Conservation (phyloP, 1,139 yeast genomes). For the Blastobotrys niveus region DNA sequence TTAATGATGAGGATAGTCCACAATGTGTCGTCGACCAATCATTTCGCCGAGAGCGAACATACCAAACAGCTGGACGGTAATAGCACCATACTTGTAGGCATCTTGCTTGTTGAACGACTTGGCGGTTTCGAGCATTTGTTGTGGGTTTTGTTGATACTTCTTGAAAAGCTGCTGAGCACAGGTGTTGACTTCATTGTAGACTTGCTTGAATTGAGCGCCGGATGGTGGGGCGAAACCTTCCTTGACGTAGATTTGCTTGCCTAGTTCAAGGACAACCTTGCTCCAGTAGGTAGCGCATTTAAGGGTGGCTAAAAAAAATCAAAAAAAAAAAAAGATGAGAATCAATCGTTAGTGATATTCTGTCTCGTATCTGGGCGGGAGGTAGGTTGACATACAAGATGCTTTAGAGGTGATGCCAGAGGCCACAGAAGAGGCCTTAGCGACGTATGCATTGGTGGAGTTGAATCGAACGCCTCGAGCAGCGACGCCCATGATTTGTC, state of each 20-base stretch:
- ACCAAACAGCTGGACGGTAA: conserved; percentile 80
- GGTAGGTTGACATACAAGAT: conserved; percentile 39
- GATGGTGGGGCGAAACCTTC: conserved; percentile 95
- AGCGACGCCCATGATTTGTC: conserved; percentile 15
- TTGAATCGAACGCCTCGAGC: conserved; percentile 38
- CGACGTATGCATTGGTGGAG: conserved; percentile 35
- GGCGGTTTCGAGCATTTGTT: conserved; percentile 28
- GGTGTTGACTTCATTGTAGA: conserved; percentile 52
- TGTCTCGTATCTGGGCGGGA: too few relatives aligned
- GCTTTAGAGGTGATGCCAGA: conserved; percentile 48
- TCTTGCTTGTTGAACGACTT: conserved; percentile 53
- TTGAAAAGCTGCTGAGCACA: conserved; percentile 47
- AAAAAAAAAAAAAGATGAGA: neutral
- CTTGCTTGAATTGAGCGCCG: conserved; percentile 67
- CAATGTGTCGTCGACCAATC: conserved; percentile 86
- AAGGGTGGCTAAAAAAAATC: too few relatives aligned
- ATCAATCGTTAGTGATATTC: neutral
- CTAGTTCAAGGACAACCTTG: conserved; percentile 82
- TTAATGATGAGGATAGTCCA: conserved; percentile 60
- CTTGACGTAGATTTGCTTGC: conserved; percentile 82
- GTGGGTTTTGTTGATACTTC: conserved; percentile 34
- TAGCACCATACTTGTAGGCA: conserved; percentile 64
- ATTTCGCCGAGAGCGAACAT: conserved; percentile 93
- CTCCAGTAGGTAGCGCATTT: conserved; percentile 59
- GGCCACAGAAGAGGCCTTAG: conserved; percentile 37